These are phyloP conservation scores for Podaxis sp. DNA, from an alignment of 768 basidiomycete species.

Conservation along the genomic window DNA sequence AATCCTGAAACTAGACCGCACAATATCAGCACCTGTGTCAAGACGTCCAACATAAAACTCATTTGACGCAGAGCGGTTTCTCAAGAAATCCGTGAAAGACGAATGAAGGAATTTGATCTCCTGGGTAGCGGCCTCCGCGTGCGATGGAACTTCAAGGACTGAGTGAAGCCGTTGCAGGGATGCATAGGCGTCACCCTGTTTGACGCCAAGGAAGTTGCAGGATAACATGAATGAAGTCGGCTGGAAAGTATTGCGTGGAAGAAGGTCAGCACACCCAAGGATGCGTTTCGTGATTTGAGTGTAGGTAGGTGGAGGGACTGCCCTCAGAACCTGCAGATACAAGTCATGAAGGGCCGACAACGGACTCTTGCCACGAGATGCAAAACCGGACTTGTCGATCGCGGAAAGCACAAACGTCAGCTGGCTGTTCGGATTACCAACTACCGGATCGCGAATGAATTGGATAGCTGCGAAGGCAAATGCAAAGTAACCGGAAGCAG, in stretches of 20 bases:
- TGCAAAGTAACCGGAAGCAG: conserved; percentile 6
- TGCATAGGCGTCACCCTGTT: neutral
- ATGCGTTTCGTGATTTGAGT: neutral
- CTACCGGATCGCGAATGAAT: neutral
- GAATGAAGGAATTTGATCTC: conserved; percentile 7
- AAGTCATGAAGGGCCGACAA: neutral
- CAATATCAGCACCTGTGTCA: conserved; percentile 1
- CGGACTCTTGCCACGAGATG: neutral
- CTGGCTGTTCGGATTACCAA: neutral
- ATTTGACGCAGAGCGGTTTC: neutral
- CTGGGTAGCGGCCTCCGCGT: neutral
- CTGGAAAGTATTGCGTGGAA: neutral
- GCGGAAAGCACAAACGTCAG: neutral
- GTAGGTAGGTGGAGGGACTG: neutral
- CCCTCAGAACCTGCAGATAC: neutral
- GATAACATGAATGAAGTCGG: neutral
- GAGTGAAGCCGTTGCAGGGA: conserved; percentile 5
- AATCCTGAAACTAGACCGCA: conserved; percentile 2
- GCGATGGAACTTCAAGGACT: neutral
- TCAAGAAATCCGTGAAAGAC: conserved; percentile 2
- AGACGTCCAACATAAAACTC: neutral
- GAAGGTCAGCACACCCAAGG: neutral
- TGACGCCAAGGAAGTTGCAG: conserved; percentile 9
- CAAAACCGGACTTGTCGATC: neutral
- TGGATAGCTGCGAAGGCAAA: conserved; percentile 2